A percentile compares a stretch with the other conserved stretches of the same genome.
Conservation (phyloP, 164 flowering plant genomes). For the Paratinospora sagittata region DNA sequence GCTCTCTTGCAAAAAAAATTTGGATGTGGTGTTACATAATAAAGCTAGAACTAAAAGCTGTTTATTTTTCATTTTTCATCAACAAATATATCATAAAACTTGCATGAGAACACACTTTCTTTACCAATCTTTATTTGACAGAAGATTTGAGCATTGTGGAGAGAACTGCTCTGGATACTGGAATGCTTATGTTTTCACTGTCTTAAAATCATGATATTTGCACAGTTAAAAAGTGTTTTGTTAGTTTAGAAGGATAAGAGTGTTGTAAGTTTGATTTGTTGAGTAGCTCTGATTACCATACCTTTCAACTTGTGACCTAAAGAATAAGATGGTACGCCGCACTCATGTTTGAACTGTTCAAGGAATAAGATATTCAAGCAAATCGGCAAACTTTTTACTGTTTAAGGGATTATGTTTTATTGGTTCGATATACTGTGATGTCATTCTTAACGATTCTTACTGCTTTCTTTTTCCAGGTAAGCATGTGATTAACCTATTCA, state of each 20-base stretch:
- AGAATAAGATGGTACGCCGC: background rate
- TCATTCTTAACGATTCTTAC: background rate
- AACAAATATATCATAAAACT: background rate
- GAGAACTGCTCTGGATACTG: background rate
- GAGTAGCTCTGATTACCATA: background rate
- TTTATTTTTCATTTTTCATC: too few species aligned
- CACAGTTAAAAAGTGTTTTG: background rate
- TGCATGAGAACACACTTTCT: background rate
- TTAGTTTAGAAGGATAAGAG: background rate
- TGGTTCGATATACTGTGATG: background rate
- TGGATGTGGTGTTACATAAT: background rate
- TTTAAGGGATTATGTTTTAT: background rate
- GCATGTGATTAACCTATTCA: conserved; percentile 86
- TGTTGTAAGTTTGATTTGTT: background rate
- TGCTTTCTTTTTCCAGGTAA: conserved; percentile 45
- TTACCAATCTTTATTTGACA: background rate
- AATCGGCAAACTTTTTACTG: background rate
- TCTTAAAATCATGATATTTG: background rate
- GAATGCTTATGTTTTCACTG: background rate
- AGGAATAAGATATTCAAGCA: background rate
- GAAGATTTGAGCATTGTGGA: background rate
- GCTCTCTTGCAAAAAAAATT: background rate
- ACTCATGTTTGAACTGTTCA: background rate
- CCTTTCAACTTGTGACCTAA: background rate
- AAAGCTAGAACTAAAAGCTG: background rate